Conservation (phyloP, 2,329 filamentous ascomycete species). For the Hypocreales sp. region DNA sequence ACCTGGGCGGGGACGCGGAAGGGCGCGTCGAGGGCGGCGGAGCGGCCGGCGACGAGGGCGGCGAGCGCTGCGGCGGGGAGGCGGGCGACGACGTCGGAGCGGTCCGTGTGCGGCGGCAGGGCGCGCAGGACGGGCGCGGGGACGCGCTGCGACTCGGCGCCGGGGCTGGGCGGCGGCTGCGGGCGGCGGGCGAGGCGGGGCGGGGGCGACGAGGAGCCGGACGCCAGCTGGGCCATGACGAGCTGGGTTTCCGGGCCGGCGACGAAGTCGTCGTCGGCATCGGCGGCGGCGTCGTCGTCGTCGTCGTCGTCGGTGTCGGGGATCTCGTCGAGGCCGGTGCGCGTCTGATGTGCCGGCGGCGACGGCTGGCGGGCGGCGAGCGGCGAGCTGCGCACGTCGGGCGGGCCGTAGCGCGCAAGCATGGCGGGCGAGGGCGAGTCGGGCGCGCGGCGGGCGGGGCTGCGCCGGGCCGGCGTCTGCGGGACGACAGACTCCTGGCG, state of each 20-base stretch:
- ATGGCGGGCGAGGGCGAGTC: too few relatives aligned
- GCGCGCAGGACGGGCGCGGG: conserved; percentile 30
- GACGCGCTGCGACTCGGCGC: conserved; percentile 33
- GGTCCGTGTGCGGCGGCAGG: conserved; percentile 30
- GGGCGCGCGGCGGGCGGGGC: conserved; percentile 9
- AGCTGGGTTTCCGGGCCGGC: conserved; percentile 19
- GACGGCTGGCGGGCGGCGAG: conserved; percentile 19
- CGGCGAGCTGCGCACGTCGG: conserved; percentile 18
- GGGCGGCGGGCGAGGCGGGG: too few relatives aligned
- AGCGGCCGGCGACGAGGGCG: conserved; percentile 30
- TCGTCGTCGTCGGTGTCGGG: conserved; percentile 32
- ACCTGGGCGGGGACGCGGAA: conserved; percentile 40
- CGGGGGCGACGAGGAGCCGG: too few relatives aligned
- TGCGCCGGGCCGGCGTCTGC: conserved; percentile 22
- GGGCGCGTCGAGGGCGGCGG: conserved; percentile 38
- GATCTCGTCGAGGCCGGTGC: conserved; percentile 18
- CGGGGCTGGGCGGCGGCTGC: too few relatives aligned
- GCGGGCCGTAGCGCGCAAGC: conserved; percentile 21
- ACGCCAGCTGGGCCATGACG: conserved; percentile 16
- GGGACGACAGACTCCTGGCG: conserved; percentile 21
- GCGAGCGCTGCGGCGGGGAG: conserved; percentile 29
- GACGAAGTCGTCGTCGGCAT: conserved; percentile 8
- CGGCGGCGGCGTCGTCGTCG: conserved; percentile 4
- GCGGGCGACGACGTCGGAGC: conserved; percentile 38
- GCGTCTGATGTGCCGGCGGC: conserved; percentile 5